Percentiles rank a stretch among this genome's conserved stretches.
Evolutionary conservation across 31 red algal species (phyloP).

Genomic region (Asparagopsis taxiformis): DNA sequence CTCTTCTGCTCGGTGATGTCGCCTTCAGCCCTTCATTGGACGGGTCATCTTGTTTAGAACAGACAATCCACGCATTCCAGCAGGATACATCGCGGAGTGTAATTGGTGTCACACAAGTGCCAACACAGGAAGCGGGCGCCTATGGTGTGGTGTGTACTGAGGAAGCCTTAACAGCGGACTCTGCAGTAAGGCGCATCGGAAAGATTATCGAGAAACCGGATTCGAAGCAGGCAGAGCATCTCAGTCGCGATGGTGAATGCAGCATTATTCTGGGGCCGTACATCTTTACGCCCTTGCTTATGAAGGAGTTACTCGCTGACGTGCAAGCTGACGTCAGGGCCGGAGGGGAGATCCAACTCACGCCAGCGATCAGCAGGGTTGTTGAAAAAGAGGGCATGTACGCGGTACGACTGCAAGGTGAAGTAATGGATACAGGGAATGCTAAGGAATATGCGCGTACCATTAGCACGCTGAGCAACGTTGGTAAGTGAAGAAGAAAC

Average conservation of each 20-base stretch:
- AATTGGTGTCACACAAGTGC: slow-evolving; percentile 42
- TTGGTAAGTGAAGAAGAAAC: too few relatives aligned
- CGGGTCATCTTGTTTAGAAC: slow-evolving; percentile 8
- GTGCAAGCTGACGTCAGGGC: slow-evolving; percentile 9
- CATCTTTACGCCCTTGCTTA: slow-evolving; percentile 35
- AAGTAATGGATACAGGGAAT: slow-evolving; percentile 53
- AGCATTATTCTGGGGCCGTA: slow-evolving; percentile 62
- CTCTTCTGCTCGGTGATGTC: slow-evolving; percentile 48
- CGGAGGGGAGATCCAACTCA: slow-evolving; percentile 53
- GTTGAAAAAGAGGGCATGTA: slow-evolving; percentile 31
- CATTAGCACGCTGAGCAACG: not conserved
- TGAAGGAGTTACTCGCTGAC: slow-evolving; percentile 11
- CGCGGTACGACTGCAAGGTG: slow-evolving; percentile 21
- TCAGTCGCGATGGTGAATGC: slow-evolving; percentile 25
- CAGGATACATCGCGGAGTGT: slow-evolving; percentile 10
- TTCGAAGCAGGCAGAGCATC: slow-evolving; percentile 12
- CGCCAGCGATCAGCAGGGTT: slow-evolving; percentile 11
- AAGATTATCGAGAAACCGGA: slow-evolving; percentile 47
- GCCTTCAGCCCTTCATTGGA: slow-evolving; percentile 1
- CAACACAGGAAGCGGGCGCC: slow-evolving; percentile 18
- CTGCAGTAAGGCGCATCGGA: slow-evolving; percentile 6
- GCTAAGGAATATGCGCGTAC: slow-evolving; percentile 26
- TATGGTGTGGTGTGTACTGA: slow-evolving; percentile 47
- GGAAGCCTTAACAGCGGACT: not conserved
- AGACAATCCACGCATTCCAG: slow-evolving; percentile 19